Percentiles rank a stretch among this genome's conserved stretches.
phyloP scores from a whole-genome alignment of 2,329 filamentous ascomycete genomes.

The Emergomyces africanus region DNA sequence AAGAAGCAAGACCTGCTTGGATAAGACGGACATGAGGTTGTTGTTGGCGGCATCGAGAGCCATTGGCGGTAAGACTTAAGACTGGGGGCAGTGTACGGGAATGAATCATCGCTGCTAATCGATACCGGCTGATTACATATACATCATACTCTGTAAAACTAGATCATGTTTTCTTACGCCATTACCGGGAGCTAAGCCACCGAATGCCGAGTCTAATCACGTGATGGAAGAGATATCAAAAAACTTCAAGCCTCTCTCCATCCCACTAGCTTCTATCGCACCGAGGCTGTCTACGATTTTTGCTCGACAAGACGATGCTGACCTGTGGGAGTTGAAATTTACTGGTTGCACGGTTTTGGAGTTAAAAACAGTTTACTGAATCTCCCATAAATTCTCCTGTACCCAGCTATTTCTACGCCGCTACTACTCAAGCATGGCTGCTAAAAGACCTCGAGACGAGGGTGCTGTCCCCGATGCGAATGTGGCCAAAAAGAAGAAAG shows the following conservation, averaged over 20 bases:
- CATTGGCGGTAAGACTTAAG: not conserved
- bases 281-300: not conserved
- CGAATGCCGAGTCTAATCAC: not conserved
- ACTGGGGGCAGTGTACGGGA: not conserved
- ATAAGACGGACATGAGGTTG: not conserved
- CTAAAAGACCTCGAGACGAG: slow-evolving; percentile 11
- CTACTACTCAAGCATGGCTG: slow-evolving; percentile 5
- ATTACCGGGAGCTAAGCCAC: not conserved
- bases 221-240: too few relatives aligned
- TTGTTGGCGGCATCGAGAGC: not conserved
- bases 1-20: not conserved
- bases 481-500: slow-evolving; percentile 44
- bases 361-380: not conserved
- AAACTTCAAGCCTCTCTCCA: too few relatives aligned
- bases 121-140: not conserved
- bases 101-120: not conserved
- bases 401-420: not conserved
- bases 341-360: not conserved
- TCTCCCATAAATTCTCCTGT: not conserved
- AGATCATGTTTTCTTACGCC: too few relatives aligned
- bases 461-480: slow-evolving; percentile 3
- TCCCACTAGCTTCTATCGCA: too few relatives aligned
- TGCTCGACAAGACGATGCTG: not conserved
- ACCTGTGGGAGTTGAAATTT: not conserved
- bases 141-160: too few relatives aligned